phyloP scores from a whole-genome alignment of 2,329 filamentous ascomycete species.

The Herpotrichia juniperi region DNA sequence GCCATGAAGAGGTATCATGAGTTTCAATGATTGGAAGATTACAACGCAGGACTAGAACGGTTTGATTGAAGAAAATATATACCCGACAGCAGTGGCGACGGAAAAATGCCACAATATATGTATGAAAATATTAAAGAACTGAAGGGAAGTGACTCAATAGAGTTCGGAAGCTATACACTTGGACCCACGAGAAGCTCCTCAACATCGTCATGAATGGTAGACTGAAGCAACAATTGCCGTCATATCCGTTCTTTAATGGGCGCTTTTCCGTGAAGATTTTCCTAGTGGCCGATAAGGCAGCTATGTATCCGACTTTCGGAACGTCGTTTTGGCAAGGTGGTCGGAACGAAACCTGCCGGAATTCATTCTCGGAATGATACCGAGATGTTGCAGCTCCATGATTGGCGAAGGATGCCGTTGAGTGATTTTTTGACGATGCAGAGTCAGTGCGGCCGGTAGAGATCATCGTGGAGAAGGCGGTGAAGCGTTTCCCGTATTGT shows the following conservation, averaged over 20 bases:
- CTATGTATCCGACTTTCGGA: constrained; percentile 29
- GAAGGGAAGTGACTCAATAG: constrained; percentile 5
- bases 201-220: not conserved
- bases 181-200: not conserved
- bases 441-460: constrained; percentile 1
- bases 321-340: constrained; percentile 13
- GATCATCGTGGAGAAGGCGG: not conserved
- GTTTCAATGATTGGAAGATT: constrained; percentile 5
- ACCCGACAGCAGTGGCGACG: not conserved
- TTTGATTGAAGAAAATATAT: not conserved
- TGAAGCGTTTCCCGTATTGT: no score
- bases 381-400: not conserved
- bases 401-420: constrained; percentile 9
- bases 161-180: not conserved
- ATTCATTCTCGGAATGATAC: constrained; percentile 5
- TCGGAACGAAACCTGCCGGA: constrained; percentile 15
- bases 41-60: not conserved
- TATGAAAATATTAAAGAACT: not conserved
- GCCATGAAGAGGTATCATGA: constrained; percentile 39
- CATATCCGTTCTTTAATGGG: constrained; percentile 19
- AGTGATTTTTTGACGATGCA: constrained; percentile 10
- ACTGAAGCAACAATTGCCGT: constrained; percentile 20
- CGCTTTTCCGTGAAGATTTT: constrained; percentile 40
- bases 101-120: not conserved
- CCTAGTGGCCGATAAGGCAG: constrained; percentile 13